Base-by-base conservation (phyloP, 2,329 filamentous ascomycete species). In the Claviceps lovelessii region DNA sequence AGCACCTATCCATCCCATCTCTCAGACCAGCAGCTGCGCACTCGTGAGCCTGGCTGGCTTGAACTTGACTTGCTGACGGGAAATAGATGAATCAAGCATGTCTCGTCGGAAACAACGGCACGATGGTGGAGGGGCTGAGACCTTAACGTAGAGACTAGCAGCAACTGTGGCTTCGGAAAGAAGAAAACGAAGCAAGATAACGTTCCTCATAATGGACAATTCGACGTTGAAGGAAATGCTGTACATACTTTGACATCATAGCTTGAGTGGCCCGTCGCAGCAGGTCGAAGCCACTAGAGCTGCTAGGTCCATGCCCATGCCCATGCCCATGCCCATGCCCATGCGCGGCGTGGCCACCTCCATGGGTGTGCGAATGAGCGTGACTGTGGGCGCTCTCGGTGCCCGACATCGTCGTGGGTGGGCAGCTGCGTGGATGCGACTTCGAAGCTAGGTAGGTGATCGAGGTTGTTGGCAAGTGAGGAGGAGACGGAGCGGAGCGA, bases 171-270 rank as follows among this genome's bases (percentile, higher is more conserved):
- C 19, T 46, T 5, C 19, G 35, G 10, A 8, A 31, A 35, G 39
- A 49, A 53, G 37, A 42, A 39, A 41, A 41, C 15, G 39, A 41
- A 41, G 15, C 39, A 17, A n/a, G 17, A n/a, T n/a, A 5, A n/a
- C n/a, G n/a, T n/a, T 6, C n/a, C 39, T 7, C 15, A n/a, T n/a
- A 9, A 41, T 41, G 39, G 2, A 41, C 39, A 41, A 17, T 41
- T n/a, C 3, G 5, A 41, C 15, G 39, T n/a, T 41, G 45, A 39
- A 39, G 37, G 8, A 13, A 54, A 17, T 17, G 54, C 55, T 33
- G 50, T 56, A 75, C 78, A 66, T 75, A 81, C 78, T 72, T 81
- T 69, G 78, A 81, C 76, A 83, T 79, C 75, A 82, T 77, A 61
- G 76, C 76, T 63, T 81, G 78, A n/a, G 79, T 83, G 58, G 79